Evolutionary conservation across 208 protist genomes (phyloP).

Genomic region (Acanthamoeba triangularis): DNA sequence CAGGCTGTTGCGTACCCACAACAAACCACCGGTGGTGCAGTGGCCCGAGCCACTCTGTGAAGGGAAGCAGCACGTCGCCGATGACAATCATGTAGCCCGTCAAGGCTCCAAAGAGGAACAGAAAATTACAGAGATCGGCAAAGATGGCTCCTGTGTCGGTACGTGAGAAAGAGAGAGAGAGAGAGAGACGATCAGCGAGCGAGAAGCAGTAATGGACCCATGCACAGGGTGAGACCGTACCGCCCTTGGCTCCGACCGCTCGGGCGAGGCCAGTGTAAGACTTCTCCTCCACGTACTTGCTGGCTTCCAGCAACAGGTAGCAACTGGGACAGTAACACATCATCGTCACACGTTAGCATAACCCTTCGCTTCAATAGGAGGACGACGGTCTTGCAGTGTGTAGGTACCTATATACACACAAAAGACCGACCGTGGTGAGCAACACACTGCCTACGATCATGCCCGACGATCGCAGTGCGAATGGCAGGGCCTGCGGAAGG

Average conservation of each 20-base stretch:
- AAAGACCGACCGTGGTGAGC: slow-evolving; percentile 4
- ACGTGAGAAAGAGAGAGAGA: not conserved
- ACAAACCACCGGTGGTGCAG: slow-evolving; percentile 26
- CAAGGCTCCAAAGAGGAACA: slow-evolving; percentile 40
- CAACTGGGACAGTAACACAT: not conserved
- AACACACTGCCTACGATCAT: slow-evolving; percentile 38
- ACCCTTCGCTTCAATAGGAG: no score
- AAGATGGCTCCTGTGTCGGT: slow-evolving; percentile 20
- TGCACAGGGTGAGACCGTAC: not conserved
- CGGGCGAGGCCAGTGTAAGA: slow-evolving; percentile 3
- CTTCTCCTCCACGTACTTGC: slow-evolving; percentile 46
- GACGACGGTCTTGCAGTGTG: no score
- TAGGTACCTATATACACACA: slow-evolving; percentile 23
- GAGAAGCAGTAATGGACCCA: no score
- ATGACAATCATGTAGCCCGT: slow-evolving; percentile 67
- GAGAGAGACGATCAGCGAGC: not conserved
- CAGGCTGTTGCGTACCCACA: not conserved
- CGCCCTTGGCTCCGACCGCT: not conserved
- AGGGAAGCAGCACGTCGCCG: slow-evolving; percentile 36
- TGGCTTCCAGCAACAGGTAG: not conserved
- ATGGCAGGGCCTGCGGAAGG: slow-evolving; percentile 18
- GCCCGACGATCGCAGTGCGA: slow-evolving; percentile 22
- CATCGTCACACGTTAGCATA: no score
- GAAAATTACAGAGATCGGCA: not conserved
- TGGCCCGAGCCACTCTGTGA: slow-evolving; percentile 29